Conservation (phyloP, 345 rosid genomes). For the Viola odorata region DNA sequence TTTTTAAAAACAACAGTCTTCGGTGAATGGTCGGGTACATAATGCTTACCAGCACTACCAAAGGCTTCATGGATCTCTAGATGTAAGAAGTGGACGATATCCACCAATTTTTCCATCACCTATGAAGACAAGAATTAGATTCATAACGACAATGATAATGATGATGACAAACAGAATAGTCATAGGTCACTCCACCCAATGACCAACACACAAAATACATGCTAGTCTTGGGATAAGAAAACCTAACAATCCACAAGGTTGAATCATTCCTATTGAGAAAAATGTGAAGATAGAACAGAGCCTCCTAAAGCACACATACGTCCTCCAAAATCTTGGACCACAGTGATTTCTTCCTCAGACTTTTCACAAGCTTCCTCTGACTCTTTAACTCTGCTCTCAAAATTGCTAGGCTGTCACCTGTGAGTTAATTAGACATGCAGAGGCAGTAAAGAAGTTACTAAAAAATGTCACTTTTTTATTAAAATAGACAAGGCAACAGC, state of each 20-base stretch:
- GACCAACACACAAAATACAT: background rate
- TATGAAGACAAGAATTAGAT: conserved; percentile 22
- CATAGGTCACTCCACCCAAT: too few species aligned
- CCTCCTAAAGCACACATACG: conserved; percentile 49
- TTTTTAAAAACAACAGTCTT: too few species aligned
- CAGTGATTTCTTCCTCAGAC: conserved; percentile 86
- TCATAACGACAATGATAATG: background rate
- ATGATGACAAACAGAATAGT: background rate
- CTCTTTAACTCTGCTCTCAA: conserved; percentile 87
- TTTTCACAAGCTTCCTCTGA: conserved; percentile 85
- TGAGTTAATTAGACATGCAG: conserved; percentile 16
- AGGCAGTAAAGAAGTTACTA: background rate
- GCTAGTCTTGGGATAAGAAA: background rate
- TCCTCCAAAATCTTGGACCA: conserved; percentile 97
- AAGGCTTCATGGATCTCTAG: conserved; percentile 88
- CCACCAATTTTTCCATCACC: conserved; percentile 98
- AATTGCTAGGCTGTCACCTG: conserved; percentile 82
- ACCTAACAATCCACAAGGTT: background rate
- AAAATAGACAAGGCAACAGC: too few species aligned
- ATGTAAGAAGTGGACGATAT: conserved; percentile 88
- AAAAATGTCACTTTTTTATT: too few species aligned
- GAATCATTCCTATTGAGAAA: background rate
- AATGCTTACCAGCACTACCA: conserved; percentile 68
- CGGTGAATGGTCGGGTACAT: too few species aligned
- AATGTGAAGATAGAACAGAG: background rate